Conservation (phyloP, 768 basidiomycete species). For the Hericium rajendrae region DNA sequence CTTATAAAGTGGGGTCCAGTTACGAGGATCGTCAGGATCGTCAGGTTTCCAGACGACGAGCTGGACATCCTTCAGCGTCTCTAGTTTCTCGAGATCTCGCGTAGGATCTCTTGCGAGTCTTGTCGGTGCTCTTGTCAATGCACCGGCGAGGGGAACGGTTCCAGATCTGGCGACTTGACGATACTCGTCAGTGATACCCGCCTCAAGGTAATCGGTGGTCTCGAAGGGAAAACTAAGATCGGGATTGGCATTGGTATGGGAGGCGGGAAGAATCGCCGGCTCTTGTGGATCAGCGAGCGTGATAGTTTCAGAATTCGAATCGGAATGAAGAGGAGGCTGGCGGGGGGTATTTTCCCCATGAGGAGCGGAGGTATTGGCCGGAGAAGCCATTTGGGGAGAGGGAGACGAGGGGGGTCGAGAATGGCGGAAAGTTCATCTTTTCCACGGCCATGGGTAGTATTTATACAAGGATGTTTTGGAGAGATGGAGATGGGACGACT, state of each 20-base stretch:
- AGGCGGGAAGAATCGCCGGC: not conserved
- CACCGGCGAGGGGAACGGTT: constrained; percentile 19
- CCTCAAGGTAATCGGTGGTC: constrained; percentile 19
- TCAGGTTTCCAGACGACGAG: constrained; percentile 28
- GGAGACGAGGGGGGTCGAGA: no score
- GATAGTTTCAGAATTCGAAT: not conserved
- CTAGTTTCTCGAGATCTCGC: constrained; percentile 28
- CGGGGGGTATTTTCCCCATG: no score
- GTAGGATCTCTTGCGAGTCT: constrained; percentile 13
- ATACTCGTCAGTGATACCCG: constrained; percentile 26
- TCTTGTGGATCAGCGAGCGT: not conserved
- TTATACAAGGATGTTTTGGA: no score
- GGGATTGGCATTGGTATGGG: constrained; percentile 14
- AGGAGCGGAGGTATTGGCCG: no score
- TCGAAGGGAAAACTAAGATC: constrained; percentile 23
- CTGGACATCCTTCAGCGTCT: constrained; percentile 21
- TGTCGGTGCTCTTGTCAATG: constrained; percentile 21
- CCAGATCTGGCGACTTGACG: constrained; percentile 22
- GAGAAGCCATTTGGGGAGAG: no score
- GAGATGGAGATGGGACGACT: no score
- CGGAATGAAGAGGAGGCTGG: no score
- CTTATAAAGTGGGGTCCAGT: constrained; percentile 23
- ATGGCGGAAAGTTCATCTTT: no score
- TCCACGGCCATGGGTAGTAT: no score
- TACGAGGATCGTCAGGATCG: constrained; percentile 33